Percentiles rank a stretch among this genome's conserved stretches.
Evolutionary conservation across 208 protist species (phyloP).

Genomic region (Crithidia thermophila): DNA sequence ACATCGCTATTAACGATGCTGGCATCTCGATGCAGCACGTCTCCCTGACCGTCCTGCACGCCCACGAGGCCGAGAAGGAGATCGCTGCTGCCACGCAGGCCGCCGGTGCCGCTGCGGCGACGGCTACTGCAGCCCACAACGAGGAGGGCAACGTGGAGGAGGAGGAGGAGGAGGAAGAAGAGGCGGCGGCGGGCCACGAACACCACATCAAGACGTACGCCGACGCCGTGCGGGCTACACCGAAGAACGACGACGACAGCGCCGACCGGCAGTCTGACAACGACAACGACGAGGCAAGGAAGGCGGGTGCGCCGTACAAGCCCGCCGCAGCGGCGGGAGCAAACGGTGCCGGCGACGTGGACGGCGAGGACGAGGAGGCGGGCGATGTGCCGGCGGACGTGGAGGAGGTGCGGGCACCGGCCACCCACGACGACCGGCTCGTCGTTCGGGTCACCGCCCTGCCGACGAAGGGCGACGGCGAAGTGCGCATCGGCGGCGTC

Average conservation of each 20-base stretch:
- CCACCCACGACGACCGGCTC: constrained; percentile 37
- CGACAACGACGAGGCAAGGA: too few relatives aligned
- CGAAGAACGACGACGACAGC: too few relatives aligned
- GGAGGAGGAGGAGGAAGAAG: constrained; percentile 4
- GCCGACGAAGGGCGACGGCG: constrained; percentile 38
- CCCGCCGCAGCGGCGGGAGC: too few relatives aligned
- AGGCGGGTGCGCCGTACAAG: too few relatives aligned
- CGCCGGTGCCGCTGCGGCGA: neutral
- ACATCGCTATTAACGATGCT: constrained; percentile 41
- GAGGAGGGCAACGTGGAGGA: too few relatives aligned
- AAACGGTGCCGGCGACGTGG: neutral
- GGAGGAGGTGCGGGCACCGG: neutral
- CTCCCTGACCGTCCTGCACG: constrained; percentile 60
- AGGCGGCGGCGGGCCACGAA: neutral
- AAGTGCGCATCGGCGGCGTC: constrained; percentile 38
- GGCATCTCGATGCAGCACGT: constrained; percentile 59
- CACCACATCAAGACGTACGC: neutral
- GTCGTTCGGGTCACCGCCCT: constrained; percentile 61
- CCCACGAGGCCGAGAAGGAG: constrained; percentile 41
- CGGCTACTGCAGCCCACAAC: neutral
- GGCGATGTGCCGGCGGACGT: neutral
- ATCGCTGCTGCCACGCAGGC: constrained; percentile 3
- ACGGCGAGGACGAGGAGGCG: constrained; percentile 4
- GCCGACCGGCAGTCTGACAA: too few relatives aligned
- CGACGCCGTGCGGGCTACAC: neutral